Percentiles rank a stretch among this genome's conserved stretches.
Evolutionary conservation across 2,329 filamentous ascomycete genomes (phyloP).

Genomic region (Nemania sp.): DNA sequence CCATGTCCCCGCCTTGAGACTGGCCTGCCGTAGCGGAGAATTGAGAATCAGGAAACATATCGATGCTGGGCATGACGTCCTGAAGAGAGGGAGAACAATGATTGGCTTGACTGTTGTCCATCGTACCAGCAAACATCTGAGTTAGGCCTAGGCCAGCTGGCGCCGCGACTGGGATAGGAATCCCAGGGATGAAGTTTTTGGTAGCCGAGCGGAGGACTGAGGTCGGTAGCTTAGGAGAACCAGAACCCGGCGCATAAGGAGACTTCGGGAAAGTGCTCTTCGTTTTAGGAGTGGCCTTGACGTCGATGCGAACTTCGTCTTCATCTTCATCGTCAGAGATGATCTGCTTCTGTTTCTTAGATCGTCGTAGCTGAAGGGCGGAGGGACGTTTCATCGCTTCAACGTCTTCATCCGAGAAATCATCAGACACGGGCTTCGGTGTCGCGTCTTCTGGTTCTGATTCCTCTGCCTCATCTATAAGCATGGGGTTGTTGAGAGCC

Average conservation of each 20-base stretch:
- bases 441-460: slow-evolving; percentile 42
- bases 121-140: slow-evolving; percentile 88
- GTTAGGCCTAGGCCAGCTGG: slow-evolving; percentile 74
- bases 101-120: slow-evolving; percentile 65
- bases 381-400: slow-evolving; percentile 44
- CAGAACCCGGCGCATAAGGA: slow-evolving; percentile 46
- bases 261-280: slow-evolving; percentile 48
- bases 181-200: slow-evolving; percentile 70
- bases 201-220: slow-evolving; percentile 70
- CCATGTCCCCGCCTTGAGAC: slow-evolving; percentile 52
- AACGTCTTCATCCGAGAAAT: slow-evolving; percentile 44
- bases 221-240: slow-evolving; percentile 59
- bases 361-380: slow-evolving; percentile 47
- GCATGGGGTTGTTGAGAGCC: slow-evolving; percentile 32
- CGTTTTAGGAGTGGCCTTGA: slow-evolving; percentile 54
- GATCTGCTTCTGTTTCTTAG: slow-evolving; percentile 54
- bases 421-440: slow-evolving; percentile 38
- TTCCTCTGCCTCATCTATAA: slow-evolving; percentile 44
- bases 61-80: slow-evolving; percentile 59
- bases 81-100: slow-evolving; percentile 45
- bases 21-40: slow-evolving; percentile 64
- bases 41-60: slow-evolving; percentile 61
- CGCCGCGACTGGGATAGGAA: slow-evolving; percentile 57
- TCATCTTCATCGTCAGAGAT: slow-evolving; percentile 67
- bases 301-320: too few species aligned